Conservation (phyloP, 495 filamentous ascomycete genomes). For the Aspergillus sparsus region DNA sequence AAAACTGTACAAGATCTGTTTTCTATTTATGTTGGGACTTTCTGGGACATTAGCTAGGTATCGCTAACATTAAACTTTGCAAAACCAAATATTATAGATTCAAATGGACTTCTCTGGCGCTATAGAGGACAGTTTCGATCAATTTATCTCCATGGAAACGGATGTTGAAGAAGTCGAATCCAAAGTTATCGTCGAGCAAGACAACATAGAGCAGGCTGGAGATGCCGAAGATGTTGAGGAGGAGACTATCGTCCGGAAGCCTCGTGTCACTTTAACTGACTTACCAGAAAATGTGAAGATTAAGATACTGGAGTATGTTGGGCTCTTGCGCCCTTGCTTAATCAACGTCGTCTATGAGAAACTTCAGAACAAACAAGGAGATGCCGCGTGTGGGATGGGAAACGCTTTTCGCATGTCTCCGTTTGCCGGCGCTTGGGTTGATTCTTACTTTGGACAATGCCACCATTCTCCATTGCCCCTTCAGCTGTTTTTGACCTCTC, state of each 20-base stretch:
- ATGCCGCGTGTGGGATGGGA: neutral
- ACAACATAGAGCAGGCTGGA: neutral
- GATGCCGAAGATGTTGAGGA: neutral
- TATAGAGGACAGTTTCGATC: neutral
- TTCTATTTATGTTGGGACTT: too few relatives aligned
- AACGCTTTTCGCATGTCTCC: slow-evolving; percentile 11
- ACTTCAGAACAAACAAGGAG: slow-evolving; percentile 5
- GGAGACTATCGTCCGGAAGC: neutral
- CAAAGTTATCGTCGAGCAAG: neutral
- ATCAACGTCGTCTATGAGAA: slow-evolving; percentile 22
- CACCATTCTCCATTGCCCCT: slow-evolving; percentile 26
- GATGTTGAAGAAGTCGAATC: slow-evolving; percentile 2
- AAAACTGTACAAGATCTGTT: too few relatives aligned
- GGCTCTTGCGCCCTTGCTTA: slow-evolving; percentile 25
- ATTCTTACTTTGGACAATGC: slow-evolving; percentile 15
- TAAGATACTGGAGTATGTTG: slow-evolving; percentile 30
- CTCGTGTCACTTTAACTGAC: slow-evolving; percentile 22
- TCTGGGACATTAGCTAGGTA: too few relatives aligned
- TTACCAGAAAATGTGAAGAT: slow-evolving; percentile 24
- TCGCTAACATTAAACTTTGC: slow-evolving; percentile 1
- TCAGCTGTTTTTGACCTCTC: slow-evolving; percentile 21
- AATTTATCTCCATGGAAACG: neutral
- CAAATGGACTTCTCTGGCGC: neutral
- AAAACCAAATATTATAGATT: neutral
- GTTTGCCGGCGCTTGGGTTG: slow-evolving; percentile 4